Percentiles rank a stretch among this genome's conserved stretches.
Evolutionary conservation across 768 basidiomycete genomes (phyloP).

Genomic region (Trametopsis cervina): DNA sequence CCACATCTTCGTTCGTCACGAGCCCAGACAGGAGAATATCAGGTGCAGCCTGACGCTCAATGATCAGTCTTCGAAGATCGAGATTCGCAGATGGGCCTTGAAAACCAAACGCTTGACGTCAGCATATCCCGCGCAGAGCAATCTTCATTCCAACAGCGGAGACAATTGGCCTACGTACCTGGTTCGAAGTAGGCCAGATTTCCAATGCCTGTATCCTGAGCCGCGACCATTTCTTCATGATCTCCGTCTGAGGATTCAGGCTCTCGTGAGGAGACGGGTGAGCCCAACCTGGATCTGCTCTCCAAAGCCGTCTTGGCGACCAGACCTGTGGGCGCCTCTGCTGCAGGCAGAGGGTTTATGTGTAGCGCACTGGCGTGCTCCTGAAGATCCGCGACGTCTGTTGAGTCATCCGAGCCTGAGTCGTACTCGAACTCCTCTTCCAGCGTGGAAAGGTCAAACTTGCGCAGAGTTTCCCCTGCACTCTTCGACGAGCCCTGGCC

Average conservation of each 20-base stretch:
- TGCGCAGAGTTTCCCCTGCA: slow-evolving; percentile 11
- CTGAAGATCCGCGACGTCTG: slow-evolving; percentile 13
- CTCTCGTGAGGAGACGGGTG: slow-evolving; percentile 4
- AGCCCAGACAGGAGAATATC: slow-evolving; percentile 27
- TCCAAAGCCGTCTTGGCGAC: slow-evolving; percentile 12
- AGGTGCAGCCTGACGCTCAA: slow-evolving; percentile 26
- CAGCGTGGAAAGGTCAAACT: slow-evolving; percentile 6
- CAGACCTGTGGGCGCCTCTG: slow-evolving; percentile 15
- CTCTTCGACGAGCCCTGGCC: slow-evolving; percentile 12
- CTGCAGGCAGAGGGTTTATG: slow-evolving; percentile 13
- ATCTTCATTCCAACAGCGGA: neutral
- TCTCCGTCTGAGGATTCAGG: slow-evolving; percentile 4
- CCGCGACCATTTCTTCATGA: slow-evolving; percentile 2
- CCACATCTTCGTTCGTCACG: slow-evolving; percentile 23
- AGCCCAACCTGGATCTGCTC: slow-evolving; percentile 6
- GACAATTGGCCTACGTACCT: slow-evolving; percentile 12
- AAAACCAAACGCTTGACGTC: neutral
- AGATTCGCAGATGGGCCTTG: slow-evolving; percentile 24
- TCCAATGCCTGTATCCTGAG: slow-evolving; percentile 12
- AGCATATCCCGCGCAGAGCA: neutral
- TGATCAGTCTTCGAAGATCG: slow-evolving; percentile 25
- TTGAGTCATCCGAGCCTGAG: slow-evolving; percentile 18
- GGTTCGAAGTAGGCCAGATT: slow-evolving; percentile 19
- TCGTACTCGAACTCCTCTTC: slow-evolving; percentile 21
- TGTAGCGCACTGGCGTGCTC: slow-evolving; percentile 8